A percentile compares a stretch with the other conserved stretches of the same genome.
These are phyloP conservation scores for Gynochthodes officinalis DNA, from an alignment of 257 asterid genomes.

Conservation along the genomic window DNA sequence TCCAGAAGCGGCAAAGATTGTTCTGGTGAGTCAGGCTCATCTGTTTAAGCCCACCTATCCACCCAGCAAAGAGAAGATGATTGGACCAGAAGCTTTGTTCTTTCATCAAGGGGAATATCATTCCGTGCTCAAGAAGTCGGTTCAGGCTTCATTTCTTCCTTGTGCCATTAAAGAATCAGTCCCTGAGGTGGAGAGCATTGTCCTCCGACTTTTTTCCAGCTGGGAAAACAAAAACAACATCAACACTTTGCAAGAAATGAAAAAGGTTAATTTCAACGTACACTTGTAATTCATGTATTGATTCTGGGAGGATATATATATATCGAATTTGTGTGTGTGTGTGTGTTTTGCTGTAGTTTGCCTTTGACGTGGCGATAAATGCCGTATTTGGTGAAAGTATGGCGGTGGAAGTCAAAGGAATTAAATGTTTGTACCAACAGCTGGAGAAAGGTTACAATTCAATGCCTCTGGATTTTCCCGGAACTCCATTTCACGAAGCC, in stretches of 20 bases:
- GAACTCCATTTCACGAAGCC: slow-evolving; percentile 50
- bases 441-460: slow-evolving; percentile 75
- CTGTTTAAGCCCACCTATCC: slow-evolving; percentile 75
- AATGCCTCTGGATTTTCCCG: slow-evolving; percentile 60
- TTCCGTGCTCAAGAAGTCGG: slow-evolving; percentile 47
- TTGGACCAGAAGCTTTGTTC: slow-evolving; percentile 66
- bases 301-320: no score
- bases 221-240: slow-evolving; percentile 39
- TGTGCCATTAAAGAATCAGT: slow-evolving; percentile 34
- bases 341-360: slow-evolving; percentile 33
- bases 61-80: slow-evolving; percentile 52
- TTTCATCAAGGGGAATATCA: slow-evolving; percentile 67
- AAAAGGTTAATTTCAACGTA: slow-evolving; percentile 51
- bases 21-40: slow-evolving; percentile 59
- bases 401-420: slow-evolving; percentile 41
- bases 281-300: no score
- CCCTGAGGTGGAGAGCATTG: slow-evolving; percentile 38
- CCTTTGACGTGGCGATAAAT: slow-evolving; percentile 70
- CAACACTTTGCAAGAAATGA: slow-evolving; percentile 54
- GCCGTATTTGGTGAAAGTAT: slow-evolving; percentile 42
- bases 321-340: neutral
- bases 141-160: slow-evolving; percentile 49
- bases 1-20: slow-evolving; percentile 58
- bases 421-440: slow-evolving; percentile 36
- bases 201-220: slow-evolving; percentile 29